These are phyloP conservation scores for Metschnikowia gruessii DNA, from an alignment of 805 yeast species.

Conservation along the genomic window DNA sequence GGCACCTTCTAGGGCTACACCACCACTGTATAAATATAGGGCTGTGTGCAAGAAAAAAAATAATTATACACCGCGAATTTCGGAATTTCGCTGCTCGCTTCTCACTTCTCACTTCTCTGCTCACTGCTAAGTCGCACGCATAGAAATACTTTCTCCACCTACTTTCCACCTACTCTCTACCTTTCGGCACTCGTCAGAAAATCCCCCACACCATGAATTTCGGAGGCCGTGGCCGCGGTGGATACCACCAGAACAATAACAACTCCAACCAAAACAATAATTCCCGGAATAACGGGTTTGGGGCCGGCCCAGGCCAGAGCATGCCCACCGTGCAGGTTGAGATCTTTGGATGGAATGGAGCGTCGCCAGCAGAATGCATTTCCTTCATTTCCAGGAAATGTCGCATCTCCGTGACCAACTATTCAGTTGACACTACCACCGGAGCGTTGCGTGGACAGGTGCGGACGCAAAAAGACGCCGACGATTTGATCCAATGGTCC, in stretches of 20 bases:
- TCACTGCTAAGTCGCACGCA: too few relatives aligned
- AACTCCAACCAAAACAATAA: too few relatives aligned
- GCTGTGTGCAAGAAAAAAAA: too few relatives aligned
- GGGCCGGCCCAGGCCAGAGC: neutral
- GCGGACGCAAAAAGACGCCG: constrained; percentile 52
- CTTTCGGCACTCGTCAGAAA: neutral
- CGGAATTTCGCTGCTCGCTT: too few relatives aligned
- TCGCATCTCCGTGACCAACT: constrained; percentile 51
- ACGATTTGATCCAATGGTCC: constrained; percentile 54
- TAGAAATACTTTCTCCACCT: too few relatives aligned
- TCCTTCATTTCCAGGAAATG: constrained; percentile 69
- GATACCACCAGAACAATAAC: constrained; percentile 10
- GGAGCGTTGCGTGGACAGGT: constrained; percentile 62
- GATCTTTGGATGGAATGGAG: constrained; percentile 72
- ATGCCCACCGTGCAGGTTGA: constrained; percentile 14
- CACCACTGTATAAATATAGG: too few relatives aligned
- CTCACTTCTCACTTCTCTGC: too few relatives aligned
- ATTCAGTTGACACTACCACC: constrained; percentile 46
- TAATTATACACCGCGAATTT: too few relatives aligned
- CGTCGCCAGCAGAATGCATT: constrained; percentile 63
- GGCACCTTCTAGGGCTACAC: too few relatives aligned
- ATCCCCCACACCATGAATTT: constrained; percentile 7
- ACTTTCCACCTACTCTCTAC: too few relatives aligned
- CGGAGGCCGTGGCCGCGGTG: constrained; percentile 18
- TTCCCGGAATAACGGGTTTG: neutral